These are phyloP conservation scores for Heracleum sosnowskyi DNA, from an alignment of 129 eudicot genomes.

Conservation along the genomic window DNA sequence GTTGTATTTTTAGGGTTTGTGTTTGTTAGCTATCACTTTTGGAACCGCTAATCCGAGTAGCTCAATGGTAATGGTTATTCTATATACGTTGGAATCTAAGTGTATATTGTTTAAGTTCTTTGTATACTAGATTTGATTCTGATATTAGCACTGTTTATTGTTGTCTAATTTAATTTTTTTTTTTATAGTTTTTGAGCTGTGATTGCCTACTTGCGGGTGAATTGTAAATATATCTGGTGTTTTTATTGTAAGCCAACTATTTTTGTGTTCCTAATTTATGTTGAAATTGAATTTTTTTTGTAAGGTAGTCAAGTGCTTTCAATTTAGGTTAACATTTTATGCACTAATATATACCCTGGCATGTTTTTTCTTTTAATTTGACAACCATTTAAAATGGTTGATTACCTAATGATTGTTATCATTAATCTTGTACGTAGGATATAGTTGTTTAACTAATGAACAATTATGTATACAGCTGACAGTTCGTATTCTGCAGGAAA, in stretches of 20 bases:
- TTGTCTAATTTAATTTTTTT: background rate
- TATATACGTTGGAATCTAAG: too few relatives aligned
- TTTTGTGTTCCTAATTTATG: background rate
- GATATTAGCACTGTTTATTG: background rate
- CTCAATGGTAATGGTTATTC: background rate
- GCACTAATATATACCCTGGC: background rate
- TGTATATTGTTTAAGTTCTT: too few relatives aligned
- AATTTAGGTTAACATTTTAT: background rate
- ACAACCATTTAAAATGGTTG: background rate
- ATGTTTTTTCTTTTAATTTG: too few relatives aligned
- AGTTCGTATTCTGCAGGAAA: too few relatives aligned
- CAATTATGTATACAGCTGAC: constrained; percentile 15
- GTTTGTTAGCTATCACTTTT: background rate
- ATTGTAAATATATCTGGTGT: too few relatives aligned
- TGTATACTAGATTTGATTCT: too few relatives aligned
- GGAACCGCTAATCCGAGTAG: too few relatives aligned
- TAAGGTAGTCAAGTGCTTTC: background rate
- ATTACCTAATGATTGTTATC: background rate
- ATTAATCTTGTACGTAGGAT: background rate
- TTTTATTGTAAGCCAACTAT: background rate
- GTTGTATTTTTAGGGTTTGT: background rate
- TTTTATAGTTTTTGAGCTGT: background rate
- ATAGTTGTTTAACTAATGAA: background rate
- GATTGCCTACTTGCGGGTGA: background rate
- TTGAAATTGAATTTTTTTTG: background rate